Conservation (phyloP, 345 rosid species). For the Cardiospermum halicacabum region DNA sequence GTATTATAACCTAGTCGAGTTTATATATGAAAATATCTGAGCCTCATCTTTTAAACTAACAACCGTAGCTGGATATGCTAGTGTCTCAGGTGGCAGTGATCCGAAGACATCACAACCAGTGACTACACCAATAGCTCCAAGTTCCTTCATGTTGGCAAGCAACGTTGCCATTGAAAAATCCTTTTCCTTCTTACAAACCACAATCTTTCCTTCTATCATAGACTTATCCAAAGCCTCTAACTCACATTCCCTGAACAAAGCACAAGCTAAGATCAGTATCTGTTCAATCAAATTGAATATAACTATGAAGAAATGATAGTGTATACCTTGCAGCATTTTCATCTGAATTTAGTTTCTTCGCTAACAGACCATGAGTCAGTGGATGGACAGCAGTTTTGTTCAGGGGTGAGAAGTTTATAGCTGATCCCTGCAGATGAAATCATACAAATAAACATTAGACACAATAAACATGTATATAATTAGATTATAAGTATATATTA, state of each 20-base stretch:
- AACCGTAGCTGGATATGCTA: too few relatives aligned
- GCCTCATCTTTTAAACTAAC: too few relatives aligned
- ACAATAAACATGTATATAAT: too few relatives aligned
- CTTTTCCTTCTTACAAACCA: too few relatives aligned
- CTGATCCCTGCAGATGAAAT: conserved; percentile 51
- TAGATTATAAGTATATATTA: conserved; percentile 5
- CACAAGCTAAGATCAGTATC: not conserved
- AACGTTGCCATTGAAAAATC: too few relatives aligned
- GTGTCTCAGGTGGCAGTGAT: too few relatives aligned
- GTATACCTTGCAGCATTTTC: conserved; percentile 51
- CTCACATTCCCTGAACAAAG: conserved; percentile 44
- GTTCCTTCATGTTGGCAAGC: too few relatives aligned
- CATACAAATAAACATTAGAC: not conserved
- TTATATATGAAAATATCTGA: too few relatives aligned
- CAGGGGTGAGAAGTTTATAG: conserved; percentile 56
- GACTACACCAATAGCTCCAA: too few relatives aligned
- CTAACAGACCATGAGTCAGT: conserved; percentile 50
- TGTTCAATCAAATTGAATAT: not conserved
- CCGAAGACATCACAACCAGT: too few relatives aligned
- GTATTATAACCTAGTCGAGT: too few relatives aligned
- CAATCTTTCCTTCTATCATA: too few relatives aligned
- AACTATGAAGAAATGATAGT: not conserved
- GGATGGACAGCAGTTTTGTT: conserved; percentile 48
- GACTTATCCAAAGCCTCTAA: conserved; percentile 35
- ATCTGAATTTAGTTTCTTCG: conserved; percentile 30